Evolutionary conservation across 306 rosid species (phyloP), one percentile per base, ranked within the genome.

Genomic region (Parietaria judaica): DNA sequence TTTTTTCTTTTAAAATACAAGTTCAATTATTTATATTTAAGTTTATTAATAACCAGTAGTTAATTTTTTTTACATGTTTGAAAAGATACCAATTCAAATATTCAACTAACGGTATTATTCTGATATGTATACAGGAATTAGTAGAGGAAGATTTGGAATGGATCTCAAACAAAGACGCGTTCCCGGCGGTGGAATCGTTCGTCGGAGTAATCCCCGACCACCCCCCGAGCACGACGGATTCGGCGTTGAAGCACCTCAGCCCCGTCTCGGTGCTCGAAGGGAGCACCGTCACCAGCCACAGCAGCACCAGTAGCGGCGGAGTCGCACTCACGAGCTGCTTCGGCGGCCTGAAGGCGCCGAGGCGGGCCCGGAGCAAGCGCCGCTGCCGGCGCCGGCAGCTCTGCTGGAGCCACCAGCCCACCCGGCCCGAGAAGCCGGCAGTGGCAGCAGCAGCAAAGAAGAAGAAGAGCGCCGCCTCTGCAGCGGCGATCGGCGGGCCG

Each of bases 61-160:
- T n/a, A n/a, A n/a, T n/a, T n/a, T n/a, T n/a, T n/a, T n/a, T n/a
- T n/a, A n/a, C n/a, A n/a, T n/a, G n/a, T n/a, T n/a, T n/a, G n/a
- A n/a, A n/a, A n/a, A n/a, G n/a, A n/a, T n/a, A n/a, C n/a, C n/a
- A n/a, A n/a, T n/a, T n/a, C 31, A 23, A 23, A 23, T 23, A 0
- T 23, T 23, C 31, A 23, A 23, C 31, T 23, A 23, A 23, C 31
- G 31, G 31, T 23, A 23, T 23, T 23, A 23, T 23, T 23, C 31
- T 23, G 1, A 23, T 45, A 56, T 23, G 31, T 23, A 23, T 23
- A 9, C 77, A 83, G 87, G 94, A 70, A 58, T 14, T 38, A 48
- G 85, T 66, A 9, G 96, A 84, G 58, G 96, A 89, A 61, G 96
- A 89, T 38, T 88, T 86, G 41, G 96, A 89, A 68, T 89, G 96